These are phyloP conservation scores for Nemania sp. DNA, from an alignment of 2,329 filamentous ascomycete genomes.

Conservation along the genomic window DNA sequence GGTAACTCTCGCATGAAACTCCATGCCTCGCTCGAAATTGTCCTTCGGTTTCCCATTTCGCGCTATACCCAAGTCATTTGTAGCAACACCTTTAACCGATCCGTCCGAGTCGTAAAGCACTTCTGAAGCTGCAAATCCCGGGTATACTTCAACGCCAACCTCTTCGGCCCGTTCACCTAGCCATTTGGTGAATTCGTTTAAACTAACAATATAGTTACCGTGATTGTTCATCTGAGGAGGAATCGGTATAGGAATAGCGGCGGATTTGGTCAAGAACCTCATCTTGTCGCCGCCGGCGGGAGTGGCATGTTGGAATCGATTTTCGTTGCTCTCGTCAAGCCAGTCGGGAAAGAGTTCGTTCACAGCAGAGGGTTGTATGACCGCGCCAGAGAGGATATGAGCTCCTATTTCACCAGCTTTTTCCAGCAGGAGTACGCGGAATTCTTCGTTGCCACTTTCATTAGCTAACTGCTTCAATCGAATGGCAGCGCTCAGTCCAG, in stretches of 20 bases:
- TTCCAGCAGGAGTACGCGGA: slow-evolving; percentile 88
- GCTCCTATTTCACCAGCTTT: slow-evolving; percentile 95
- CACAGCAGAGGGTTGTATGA: slow-evolving; percentile 85
- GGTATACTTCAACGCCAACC: slow-evolving; percentile 91
- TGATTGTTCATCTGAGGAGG: slow-evolving; percentile 98
- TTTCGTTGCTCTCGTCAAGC: slow-evolving; percentile 85
- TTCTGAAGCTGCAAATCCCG: slow-evolving; percentile 93
- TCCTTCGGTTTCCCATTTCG: slow-evolving; percentile 85
- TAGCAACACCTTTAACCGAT: slow-evolving; percentile 90
- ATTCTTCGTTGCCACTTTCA: slow-evolving; percentile 92
- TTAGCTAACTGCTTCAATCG: slow-evolving; percentile 94
- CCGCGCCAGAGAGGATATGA: slow-evolving; percentile 93
- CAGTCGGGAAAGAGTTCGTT: slow-evolving; percentile 93
- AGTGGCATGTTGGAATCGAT: slow-evolving; percentile 84
- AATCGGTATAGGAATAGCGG: slow-evolving; percentile 77
- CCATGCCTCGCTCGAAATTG: slow-evolving; percentile 94
- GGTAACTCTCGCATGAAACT: slow-evolving; percentile 91
- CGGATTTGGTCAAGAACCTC: slow-evolving; percentile 87
- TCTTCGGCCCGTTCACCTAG: slow-evolving; percentile 96
- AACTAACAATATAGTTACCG: slow-evolving; percentile 94
- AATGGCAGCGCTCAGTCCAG: slow-evolving; percentile 90
- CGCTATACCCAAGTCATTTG: slow-evolving; percentile 87
- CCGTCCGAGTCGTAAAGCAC: slow-evolving; percentile 85
- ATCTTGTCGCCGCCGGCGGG: slow-evolving; percentile 83
- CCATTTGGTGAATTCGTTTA: slow-evolving; percentile 96